Evolutionary conservation across 805 yeast genomes (phyloP).

Genomic region (Pichia kluyveri): DNA sequence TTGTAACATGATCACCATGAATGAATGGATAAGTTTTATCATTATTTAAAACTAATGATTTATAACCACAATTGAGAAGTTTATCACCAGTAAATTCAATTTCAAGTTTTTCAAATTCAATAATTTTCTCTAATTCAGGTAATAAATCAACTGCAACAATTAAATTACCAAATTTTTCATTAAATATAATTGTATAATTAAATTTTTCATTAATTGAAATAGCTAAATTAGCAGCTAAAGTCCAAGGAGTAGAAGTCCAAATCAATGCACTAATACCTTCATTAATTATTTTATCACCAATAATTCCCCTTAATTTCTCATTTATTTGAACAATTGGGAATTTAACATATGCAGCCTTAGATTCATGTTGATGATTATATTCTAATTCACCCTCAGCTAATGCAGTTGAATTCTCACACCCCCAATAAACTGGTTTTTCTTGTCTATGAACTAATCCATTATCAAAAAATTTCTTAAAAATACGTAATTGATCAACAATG

Average conservation of each 20-base stretch:
- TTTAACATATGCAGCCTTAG: conserved; percentile 59
- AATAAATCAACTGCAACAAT: conserved; percentile 50
- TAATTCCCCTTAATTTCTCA: conserved; percentile 13
- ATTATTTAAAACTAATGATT: conserved; percentile 40
- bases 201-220: conserved; percentile 58
- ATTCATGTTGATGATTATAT: conserved; percentile 62
- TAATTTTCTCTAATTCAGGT: conserved; percentile 11
- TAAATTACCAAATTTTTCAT: conserved; percentile 31
- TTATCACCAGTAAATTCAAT: conserved; percentile 32
- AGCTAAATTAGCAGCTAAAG: conserved; percentile 80
- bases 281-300: conserved; percentile 2
- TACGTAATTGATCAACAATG: conserved; percentile 64
- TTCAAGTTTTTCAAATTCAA: conserved; percentile 14
- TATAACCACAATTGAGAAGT: conserved; percentile 37
- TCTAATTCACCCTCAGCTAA: conserved; percentile 95
- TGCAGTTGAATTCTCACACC: conserved; percentile 88
- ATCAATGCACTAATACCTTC: conserved; percentile 37
- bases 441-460: conserved; percentile 71
- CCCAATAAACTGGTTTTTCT: conserved; percentile 95
- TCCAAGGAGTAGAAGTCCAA: conserved; percentile 99
- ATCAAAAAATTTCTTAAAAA: conserved; percentile 58
- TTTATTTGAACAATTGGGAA: conserved; percentile 41
- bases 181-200: conserved; percentile 43
- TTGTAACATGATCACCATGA: conserved; percentile 76
- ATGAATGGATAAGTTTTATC: conserved; percentile 45